Evolutionary conservation across 2,329 filamentous ascomycete genomes (phyloP).

Genomic region (Didymosphaeria variabile): DNA sequence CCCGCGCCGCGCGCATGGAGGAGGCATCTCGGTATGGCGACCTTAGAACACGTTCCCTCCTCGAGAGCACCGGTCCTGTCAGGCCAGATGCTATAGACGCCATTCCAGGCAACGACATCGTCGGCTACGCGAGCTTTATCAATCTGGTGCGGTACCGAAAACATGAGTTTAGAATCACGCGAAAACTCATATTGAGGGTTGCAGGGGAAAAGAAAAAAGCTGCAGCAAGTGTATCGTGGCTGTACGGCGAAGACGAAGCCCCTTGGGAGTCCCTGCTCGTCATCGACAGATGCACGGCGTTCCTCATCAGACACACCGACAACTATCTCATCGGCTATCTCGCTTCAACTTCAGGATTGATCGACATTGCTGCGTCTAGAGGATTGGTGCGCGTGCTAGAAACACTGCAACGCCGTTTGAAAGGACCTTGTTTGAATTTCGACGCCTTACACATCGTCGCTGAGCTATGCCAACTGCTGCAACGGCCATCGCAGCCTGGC

Average conservation of each 20-base stretch:
- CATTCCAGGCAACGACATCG: not conserved
- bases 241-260: not conserved
- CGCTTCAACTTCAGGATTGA: not conserved
- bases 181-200: not conserved
- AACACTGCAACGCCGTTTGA: not conserved
- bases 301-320: not conserved
- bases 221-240: not conserved
- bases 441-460: not conserved
- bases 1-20: not conserved
- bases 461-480: not conserved
- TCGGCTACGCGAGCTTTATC: not conserved
- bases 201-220: not conserved
- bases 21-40: too few relatives aligned
- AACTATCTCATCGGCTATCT: not conserved
- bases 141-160: conserved; percentile 8
- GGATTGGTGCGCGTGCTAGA: not conserved
- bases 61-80: not conserved
- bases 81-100: too few relatives aligned
- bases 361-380: not conserved
- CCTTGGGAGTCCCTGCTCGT: not conserved
- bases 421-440: not conserved
- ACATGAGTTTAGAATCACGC: not conserved
- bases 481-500: not conserved
- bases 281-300: not conserved
- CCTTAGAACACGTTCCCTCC: not conserved